Conservation (phyloP, 2,329 filamentous ascomycete genomes). For the Phoma sp. region DNA sequence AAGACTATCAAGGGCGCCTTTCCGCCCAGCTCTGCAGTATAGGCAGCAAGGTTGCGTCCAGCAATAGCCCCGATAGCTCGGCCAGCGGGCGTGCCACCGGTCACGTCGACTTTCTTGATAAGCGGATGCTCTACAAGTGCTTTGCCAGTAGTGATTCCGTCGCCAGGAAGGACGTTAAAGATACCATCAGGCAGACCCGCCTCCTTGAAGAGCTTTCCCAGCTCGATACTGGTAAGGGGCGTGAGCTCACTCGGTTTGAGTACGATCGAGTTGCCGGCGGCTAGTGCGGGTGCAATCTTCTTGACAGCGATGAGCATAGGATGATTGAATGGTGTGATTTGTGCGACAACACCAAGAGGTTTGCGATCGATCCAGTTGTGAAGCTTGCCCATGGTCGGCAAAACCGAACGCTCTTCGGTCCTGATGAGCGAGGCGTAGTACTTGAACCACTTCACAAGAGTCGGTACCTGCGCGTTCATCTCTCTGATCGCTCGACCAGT, state of each 20-base stretch:
- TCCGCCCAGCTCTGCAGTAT: slow-evolving; percentile 49
- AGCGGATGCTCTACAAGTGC: slow-evolving; percentile 46
- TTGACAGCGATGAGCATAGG: slow-evolving; percentile 52
- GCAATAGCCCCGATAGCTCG: slow-evolving; percentile 48
- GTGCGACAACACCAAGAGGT: slow-evolving; percentile 48
- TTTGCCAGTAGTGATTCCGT: slow-evolving; percentile 45
- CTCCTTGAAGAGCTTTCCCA: slow-evolving; percentile 48
- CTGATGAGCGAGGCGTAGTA: slow-evolving; percentile 74
- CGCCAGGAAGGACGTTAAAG: slow-evolving; percentile 45
- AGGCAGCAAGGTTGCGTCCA: slow-evolving; percentile 44
- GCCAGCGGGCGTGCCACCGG: slow-evolving; percentile 48
- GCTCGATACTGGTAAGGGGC: slow-evolving; percentile 45
- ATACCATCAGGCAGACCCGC: slow-evolving; percentile 49
- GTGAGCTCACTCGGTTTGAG: slow-evolving; percentile 51
- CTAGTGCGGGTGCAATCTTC: slow-evolving; percentile 49
- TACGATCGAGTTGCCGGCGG: slow-evolving; percentile 46
- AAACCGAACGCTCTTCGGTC: slow-evolving; percentile 70
- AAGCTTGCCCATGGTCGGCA: slow-evolving; percentile 68
- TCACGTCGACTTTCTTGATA: slow-evolving; percentile 50
- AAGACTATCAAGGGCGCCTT: slow-evolving; percentile 50
- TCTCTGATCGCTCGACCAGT: slow-evolving; percentile 74
- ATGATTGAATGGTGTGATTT: slow-evolving; percentile 52
- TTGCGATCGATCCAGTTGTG: slow-evolving; percentile 54
- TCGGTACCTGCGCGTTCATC: slow-evolving; percentile 73
- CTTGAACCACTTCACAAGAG: slow-evolving; percentile 72